Evolutionary conservation across 2,329 filamentous ascomycete species (phyloP).

Genomic region (Tolypocladium inflatum): DNA sequence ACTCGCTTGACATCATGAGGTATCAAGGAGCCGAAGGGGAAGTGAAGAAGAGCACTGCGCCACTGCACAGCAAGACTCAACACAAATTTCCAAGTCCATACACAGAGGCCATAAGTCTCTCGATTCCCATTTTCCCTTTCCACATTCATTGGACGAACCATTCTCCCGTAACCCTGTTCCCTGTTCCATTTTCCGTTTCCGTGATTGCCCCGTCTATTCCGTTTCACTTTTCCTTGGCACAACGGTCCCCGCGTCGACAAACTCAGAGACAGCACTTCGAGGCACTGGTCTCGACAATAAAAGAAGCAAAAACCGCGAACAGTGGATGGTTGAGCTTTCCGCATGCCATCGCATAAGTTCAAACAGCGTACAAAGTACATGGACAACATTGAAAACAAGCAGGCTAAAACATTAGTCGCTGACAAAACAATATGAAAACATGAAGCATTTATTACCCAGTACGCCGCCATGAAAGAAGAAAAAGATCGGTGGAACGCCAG

Average conservation of each 20-base stretch:
- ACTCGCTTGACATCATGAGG: neutral
- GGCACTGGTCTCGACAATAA: neutral
- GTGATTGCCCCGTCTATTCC: neutral
- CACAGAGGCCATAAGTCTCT: neutral
- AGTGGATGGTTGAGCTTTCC: neutral
- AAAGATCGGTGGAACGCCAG: constrained; percentile 6
- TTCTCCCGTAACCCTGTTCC: neutral
- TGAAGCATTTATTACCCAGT: constrained; percentile 11
- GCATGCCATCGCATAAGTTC: neutral
- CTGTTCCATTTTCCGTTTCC: neutral
- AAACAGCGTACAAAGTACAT: neutral
- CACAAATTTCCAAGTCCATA: neutral
- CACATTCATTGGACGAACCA: neutral
- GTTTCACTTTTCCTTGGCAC: neutral
- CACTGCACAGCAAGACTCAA: neutral
- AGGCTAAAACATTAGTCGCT: neutral
- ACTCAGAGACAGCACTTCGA: neutral
- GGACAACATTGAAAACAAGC: neutral
- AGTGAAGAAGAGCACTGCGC: neutral
- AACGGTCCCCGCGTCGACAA: neutral
- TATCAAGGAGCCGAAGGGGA: neutral
- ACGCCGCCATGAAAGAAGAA: constrained; percentile 3
- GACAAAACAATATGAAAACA: neutral
- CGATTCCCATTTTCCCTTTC: neutral
- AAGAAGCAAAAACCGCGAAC: neutral